A percentile compares a stretch with the other conserved stretches of the same genome.
phyloP scores from a whole-genome alignment of 495 filamentous ascomycete genomes.

The Aspergillus saccharolyticus region DNA sequence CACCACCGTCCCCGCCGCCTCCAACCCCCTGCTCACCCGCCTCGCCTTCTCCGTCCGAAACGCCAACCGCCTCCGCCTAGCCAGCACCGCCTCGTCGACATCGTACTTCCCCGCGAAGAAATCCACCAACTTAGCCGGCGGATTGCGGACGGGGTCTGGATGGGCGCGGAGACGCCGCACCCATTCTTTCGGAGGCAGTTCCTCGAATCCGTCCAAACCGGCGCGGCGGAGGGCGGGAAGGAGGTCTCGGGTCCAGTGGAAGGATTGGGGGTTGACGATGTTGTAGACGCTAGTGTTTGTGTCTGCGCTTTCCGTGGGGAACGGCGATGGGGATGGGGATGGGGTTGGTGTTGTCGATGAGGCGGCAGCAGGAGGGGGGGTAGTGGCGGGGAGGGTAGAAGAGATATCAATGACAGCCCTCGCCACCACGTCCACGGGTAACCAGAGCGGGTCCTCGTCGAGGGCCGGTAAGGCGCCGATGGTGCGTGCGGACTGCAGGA shows the following conservation, averaged over 20 bases:
- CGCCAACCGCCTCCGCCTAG: not conserved
- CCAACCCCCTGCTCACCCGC: conserved; percentile 13
- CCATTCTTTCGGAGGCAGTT: conserved; percentile 18
- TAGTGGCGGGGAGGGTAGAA: too few relatives aligned
- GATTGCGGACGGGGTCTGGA: conserved; percentile 31
- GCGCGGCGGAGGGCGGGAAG: conserved; percentile 17
- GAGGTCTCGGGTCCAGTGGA: conserved; percentile 28
- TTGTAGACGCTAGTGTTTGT: conserved; percentile 16
- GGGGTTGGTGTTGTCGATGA: not conserved
- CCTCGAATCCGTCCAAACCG: conserved; percentile 20
- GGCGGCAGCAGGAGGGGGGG: too few relatives aligned
- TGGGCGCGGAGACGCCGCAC: conserved; percentile 15
- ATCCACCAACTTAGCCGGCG: conserved; percentile 43
- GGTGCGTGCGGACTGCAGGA: conserved; percentile 44
- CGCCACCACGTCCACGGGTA: conserved; percentile 19
- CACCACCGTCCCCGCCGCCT: conserved; percentile 6
- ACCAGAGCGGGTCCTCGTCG: conserved; percentile 28
- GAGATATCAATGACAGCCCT: conserved; percentile 17
- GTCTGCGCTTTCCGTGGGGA: not conserved
- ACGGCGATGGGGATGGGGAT: not conserved
- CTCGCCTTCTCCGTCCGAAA: conserved; percentile 19
- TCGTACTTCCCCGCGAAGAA: conserved; percentile 33
- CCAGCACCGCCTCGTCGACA: not conserved
- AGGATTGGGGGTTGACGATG: conserved; percentile 20
- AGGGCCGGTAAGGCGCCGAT: conserved; percentile 51